phyloP scores from a whole-genome alignment of 176 grass and related monocot genomes.

The Chloris gayana region DNA sequence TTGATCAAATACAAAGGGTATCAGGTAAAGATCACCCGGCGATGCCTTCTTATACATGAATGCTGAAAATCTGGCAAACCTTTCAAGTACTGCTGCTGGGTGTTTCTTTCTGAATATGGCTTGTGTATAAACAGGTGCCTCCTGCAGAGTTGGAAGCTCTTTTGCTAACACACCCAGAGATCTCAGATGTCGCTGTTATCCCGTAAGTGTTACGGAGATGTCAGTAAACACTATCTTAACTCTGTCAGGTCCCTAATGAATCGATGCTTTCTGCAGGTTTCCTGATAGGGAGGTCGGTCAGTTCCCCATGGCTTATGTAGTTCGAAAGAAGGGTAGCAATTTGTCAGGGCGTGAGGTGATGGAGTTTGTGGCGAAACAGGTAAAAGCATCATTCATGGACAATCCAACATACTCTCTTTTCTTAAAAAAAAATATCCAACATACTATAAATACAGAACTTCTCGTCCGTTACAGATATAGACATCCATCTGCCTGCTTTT shows the following conservation, averaged over 20 bases:
- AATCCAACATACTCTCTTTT: neutral
- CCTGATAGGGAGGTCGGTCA: constrained; percentile 83
- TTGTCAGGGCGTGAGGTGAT: constrained; percentile 70
- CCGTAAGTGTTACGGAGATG: constrained; percentile 46
- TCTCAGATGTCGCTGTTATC: constrained; percentile 76
- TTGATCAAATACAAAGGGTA: constrained; percentile 99
- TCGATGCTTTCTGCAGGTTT: constrained; percentile 51
- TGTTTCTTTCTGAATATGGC: neutral
- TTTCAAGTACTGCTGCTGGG: neutral
- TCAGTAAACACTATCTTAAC: neutral
- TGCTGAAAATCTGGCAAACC: neutral
- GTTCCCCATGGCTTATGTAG: constrained; percentile 84
- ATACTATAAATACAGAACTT: neutral
- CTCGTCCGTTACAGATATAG: neutral
- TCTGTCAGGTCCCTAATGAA: neutral
- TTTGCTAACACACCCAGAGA: constrained; percentile 69
- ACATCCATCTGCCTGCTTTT: neutral
- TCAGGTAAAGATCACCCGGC: constrained; percentile 54
- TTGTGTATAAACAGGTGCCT: constrained; percentile 56
- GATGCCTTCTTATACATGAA: neutral
- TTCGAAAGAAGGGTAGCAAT: constrained; percentile 72
- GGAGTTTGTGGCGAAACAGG: constrained; percentile 77
- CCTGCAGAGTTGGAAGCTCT: constrained; percentile 92
- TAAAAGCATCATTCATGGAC: constrained; percentile 14
- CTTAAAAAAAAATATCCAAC: no score